Evolutionary conservation across 805 yeast species (phyloP).

Genomic region (Candida orba): DNA sequence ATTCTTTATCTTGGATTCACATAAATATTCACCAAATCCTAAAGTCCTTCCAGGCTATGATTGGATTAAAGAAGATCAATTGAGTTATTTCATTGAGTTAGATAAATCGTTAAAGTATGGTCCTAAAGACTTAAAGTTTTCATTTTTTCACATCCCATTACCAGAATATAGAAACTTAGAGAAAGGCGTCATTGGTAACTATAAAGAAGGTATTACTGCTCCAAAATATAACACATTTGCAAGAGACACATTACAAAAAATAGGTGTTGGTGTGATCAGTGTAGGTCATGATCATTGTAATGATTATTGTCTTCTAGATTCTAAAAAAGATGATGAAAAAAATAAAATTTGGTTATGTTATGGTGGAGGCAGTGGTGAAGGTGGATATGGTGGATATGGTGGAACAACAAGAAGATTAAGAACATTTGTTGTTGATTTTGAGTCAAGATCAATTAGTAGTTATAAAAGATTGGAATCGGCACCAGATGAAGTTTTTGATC

Average conservation of each 20-base stretch:
- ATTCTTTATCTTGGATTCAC: conserved; percentile 79
- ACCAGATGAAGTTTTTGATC: conserved; percentile 38
- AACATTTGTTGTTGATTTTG: conserved; percentile 56
- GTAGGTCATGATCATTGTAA: conserved; percentile 97
- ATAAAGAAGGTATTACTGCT: conserved; percentile 71
- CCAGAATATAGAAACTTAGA: conserved; percentile 65
- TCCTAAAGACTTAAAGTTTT: conserved; percentile 57
- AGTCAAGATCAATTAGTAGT: conserved; percentile 36
- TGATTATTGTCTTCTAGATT: conserved; percentile 73
- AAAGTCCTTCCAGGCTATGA: conserved; percentile 75
- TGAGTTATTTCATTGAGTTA: conserved; percentile 43
- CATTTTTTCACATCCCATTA: conserved; percentile 90
- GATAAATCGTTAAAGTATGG: conserved; percentile 24
- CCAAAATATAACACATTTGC: conserved; percentile 68
- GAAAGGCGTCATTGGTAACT: conserved; percentile 48
- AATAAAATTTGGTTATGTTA: conserved; percentile 73
- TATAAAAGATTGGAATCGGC: conserved; percentile 70
- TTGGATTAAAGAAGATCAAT: conserved; percentile 68
- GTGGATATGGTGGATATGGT: conserved; percentile 93
- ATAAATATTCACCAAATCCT: conserved; percentile 63
- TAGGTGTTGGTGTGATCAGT: conserved; percentile 67
- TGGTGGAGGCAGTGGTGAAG: conserved; percentile 92
- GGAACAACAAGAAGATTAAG: conserved; percentile 79
- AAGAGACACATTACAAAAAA: conserved; percentile 44
- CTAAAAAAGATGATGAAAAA: conserved; percentile 23